These are phyloP conservation scores for Candida ficus DNA, from an alignment of 805 yeast genomes.

Conservation along the genomic window DNA sequence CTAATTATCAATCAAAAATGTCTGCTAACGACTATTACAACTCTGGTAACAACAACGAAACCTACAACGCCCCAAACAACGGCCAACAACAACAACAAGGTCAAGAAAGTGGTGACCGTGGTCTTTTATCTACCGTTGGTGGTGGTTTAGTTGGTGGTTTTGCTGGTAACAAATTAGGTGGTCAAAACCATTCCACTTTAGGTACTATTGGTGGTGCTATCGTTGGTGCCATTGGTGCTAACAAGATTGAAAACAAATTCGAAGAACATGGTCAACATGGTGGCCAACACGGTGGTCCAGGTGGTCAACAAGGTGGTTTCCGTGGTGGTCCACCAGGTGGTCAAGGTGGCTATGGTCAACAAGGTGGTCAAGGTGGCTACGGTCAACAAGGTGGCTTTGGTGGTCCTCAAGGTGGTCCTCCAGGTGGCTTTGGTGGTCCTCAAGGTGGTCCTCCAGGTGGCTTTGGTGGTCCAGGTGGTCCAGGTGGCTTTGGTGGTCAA, in stretches of 20 bases:
- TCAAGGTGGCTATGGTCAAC: constrained; percentile 17
- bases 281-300: constrained; percentile 18
- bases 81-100: constrained; percentile 12
- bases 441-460: neutral
- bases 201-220: constrained; percentile 50
- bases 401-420: constrained; percentile 4
- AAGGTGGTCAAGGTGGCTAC: constrained; percentile 12
- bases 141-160: constrained; percentile 53
- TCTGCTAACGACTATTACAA: constrained; percentile 54
- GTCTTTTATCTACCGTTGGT: constrained; percentile 37
- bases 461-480: neutral
- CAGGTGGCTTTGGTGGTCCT: neutral
- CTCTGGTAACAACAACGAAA: constrained; percentile 38
- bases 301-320: neutral
- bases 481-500: too few species aligned
- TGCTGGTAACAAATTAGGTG: constrained; percentile 42
- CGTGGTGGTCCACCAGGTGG: constrained; percentile 12
- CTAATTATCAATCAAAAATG: constrained; percentile 28
- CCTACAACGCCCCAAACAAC: constrained; percentile 21
- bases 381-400: constrained; percentile 13
- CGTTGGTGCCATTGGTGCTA: constrained; percentile 50
- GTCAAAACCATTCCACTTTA: constrained; percentile 28
- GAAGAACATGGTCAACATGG: constrained; percentile 26
- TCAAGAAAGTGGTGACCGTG: constrained; percentile 30
- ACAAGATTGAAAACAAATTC: constrained; percentile 40